Conservation (phyloP, 306 rosid genomes). For the Vigna reflexopilosa region DNA sequence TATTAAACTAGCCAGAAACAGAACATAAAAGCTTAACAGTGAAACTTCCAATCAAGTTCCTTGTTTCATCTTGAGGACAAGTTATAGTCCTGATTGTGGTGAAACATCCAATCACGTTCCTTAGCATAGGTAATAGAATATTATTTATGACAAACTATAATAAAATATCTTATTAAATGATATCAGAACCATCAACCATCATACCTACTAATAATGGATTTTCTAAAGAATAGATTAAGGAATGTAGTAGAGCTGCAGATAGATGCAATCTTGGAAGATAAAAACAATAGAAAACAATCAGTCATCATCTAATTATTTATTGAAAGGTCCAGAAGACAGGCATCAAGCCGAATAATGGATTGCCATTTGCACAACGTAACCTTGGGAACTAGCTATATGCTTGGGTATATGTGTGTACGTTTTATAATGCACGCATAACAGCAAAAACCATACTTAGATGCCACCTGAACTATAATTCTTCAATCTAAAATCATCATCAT, state of each 20-base stretch:
- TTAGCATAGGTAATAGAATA: not conserved
- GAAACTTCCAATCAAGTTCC: slow-evolving; percentile 14
- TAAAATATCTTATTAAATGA: not conserved
- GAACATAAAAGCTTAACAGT: not conserved
- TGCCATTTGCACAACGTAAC: not conserved
- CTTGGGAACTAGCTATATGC: not conserved
- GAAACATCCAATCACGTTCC: slow-evolving; percentile 6
- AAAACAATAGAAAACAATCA: not conserved
- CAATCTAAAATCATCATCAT: not conserved
- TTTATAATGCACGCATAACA: not conserved
- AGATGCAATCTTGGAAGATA: not conserved
- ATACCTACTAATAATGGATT: not conserved
- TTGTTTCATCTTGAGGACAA: not conserved
- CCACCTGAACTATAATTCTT: not conserved
- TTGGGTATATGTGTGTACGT: not conserved
- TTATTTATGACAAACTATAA: not conserved
- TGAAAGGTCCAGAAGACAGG: not conserved
- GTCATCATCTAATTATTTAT: not conserved
- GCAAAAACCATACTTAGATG: not conserved
- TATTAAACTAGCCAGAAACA: not conserved
- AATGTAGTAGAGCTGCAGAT: not conserved
- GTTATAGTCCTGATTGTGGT: not conserved
- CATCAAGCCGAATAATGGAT: not conserved
- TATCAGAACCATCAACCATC: not conserved
- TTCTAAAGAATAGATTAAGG: not conserved